These are phyloP conservation scores for Xylaria sp. DNA, from an alignment of 2,329 filamentous ascomycete genomes.

Conservation along the genomic window DNA sequence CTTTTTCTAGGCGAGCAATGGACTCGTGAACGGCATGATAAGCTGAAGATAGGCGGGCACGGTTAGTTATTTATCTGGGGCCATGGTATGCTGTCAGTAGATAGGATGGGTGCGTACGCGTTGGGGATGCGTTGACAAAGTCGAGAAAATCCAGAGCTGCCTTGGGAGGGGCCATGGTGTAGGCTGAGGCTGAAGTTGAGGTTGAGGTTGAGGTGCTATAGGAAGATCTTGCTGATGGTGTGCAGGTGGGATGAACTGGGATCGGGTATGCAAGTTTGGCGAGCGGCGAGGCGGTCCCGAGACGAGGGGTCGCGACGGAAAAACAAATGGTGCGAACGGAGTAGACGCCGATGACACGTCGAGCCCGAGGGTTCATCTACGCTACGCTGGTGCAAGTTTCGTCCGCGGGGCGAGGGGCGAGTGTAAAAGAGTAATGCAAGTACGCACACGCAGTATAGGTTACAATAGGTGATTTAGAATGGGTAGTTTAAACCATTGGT, in stretches of 20 bases:
- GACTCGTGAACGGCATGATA: constrained; percentile 91
- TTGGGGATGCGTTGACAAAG: constrained; percentile 93
- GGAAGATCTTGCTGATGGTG: background rate
- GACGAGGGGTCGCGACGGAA: constrained; percentile 26
- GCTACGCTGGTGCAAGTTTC: background rate
- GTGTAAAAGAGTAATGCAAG: too few relatives aligned
- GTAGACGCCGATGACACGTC: constrained; percentile 18
- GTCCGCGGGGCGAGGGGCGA: too few relatives aligned
- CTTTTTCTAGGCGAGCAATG: constrained; percentile 75
- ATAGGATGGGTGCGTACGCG: constrained; percentile 61
- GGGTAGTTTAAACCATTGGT: too few relatives aligned
- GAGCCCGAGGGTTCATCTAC: constrained; percentile 25
- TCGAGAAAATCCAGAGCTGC: constrained; percentile 83
- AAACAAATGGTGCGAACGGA: constrained; percentile 25
- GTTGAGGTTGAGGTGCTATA: constrained; percentile 31
- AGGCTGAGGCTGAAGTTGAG: too few relatives aligned
- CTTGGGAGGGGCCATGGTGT: constrained; percentile 57
- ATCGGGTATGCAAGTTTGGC: background rate
- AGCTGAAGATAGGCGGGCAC: constrained; percentile 57
- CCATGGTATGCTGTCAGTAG: background rate
- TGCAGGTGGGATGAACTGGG: constrained; percentile 3
- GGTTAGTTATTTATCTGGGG: constrained; percentile 26
- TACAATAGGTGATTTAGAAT: too few relatives aligned
- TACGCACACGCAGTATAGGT: too few relatives aligned
- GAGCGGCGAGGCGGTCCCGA: constrained; percentile 2